Evolutionary conservation across 176 grass and related monocot genomes (phyloP), one percentile per base, ranked within the genome.

Genomic region (Oryza coarctata): DNA sequence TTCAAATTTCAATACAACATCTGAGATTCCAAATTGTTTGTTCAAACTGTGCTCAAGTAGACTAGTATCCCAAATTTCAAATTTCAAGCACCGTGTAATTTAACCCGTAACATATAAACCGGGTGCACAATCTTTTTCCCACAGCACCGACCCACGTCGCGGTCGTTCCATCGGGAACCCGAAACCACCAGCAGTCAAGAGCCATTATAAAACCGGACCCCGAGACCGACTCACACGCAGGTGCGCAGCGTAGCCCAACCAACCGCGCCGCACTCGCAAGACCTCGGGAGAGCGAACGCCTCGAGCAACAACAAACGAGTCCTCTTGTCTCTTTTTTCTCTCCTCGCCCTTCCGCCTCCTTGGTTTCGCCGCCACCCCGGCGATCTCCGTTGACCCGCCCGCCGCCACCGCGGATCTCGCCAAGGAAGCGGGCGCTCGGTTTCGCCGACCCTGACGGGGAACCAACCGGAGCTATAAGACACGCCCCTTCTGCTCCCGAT

Each of bases 281-380:
- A 26, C 35, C 1, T 69, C 22, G 66, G 74, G 52, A 47, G 74
- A 52, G 57, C 43, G 50, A 55, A 0, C 60, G 3, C 1, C 41
- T 14, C 41, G 12, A 9, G 71, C 40, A 57, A 44, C 40, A 73
- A 28, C 20, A 38, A 17, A 75, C 71, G 8, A 66, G 10, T 45
- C 43, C 3, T 15, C 38, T 9, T 38, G 7, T 38, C 36, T 39
- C 10, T 39, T 11, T 39, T 52, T 0, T 7, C 1, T 52, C 3
- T 20, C 50, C 49, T 22, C 4, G 5, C 20, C 18, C 18, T n/a
- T 55, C 20, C 50, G 20, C 36, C 74, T 40, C 35, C 52, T 85
- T 30, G 74, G 83, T 85, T 71, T 71, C 52, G 64, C 18, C 83
- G 74, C 52, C 74, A 65, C 74, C 67, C 83, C 74, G 65, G 83